These are phyloP conservation scores for Filosporella fistucella DNA, from an alignment of 495 filamentous ascomycete species.

Conservation along the genomic window DNA sequence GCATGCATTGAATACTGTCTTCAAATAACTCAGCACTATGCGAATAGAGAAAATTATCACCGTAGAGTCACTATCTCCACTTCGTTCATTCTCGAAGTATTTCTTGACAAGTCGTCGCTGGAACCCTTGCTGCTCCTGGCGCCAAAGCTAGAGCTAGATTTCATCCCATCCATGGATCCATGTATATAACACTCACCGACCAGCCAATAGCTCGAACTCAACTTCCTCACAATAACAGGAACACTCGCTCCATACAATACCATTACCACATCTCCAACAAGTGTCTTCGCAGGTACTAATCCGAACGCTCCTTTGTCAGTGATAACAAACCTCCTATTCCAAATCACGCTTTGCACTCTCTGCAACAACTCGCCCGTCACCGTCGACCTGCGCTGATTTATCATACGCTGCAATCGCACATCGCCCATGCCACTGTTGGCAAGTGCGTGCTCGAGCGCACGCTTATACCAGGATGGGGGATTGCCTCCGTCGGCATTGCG, in stretches of 20 bases:
- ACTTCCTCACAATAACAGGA: constrained; percentile 6
- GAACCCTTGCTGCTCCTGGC: background rate
- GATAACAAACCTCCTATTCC: constrained; percentile 8
- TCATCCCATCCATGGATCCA: constrained; percentile 19
- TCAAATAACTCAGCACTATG: too few relatives aligned
- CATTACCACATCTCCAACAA: constrained; percentile 1
- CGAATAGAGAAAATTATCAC: background rate
- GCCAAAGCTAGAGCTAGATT: background rate
- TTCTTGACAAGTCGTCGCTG: background rate
- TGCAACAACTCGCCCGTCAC: background rate
- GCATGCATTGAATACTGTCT: too few relatives aligned
- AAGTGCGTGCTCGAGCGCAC: background rate
- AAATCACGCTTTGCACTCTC: constrained; percentile 9
- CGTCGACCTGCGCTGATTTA: background rate
- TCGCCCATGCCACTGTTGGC: background rate
- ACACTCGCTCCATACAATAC: constrained; percentile 7
- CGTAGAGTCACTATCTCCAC: background rate
- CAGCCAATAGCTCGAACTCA: constrained; percentile 1
- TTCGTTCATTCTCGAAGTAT: background rate
- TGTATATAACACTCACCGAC: constrained; percentile 21
- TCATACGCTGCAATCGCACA: constrained; percentile 4
- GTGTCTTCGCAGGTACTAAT: constrained; percentile 2
- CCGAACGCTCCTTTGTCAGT: background rate
- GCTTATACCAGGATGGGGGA: constrained; percentile 9
- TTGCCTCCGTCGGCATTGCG: constrained; percentile 11